A percentile compares a stretch with the other conserved stretches of the same genome.
Evolutionary conservation across 805 yeast species (phyloP).

Genomic region (Sugiyamaella qingdaonensis): DNA sequence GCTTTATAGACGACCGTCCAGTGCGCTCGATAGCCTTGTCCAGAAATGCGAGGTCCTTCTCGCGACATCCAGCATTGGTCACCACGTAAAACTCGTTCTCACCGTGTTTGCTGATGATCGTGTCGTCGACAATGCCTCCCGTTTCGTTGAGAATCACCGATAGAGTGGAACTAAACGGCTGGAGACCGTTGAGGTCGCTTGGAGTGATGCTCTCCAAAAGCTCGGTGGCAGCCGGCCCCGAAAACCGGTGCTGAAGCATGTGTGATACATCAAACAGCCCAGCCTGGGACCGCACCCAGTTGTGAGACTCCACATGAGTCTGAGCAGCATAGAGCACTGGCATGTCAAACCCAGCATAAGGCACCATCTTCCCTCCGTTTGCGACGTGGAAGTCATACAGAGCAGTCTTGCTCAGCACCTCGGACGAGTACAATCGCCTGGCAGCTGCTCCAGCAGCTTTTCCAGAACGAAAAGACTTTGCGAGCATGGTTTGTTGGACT

Average conservation of each 20-base stretch:
- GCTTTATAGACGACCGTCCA: conserved; percentile 32
- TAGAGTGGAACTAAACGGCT: conserved; percentile 60
- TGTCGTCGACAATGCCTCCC: conserved; percentile 92
- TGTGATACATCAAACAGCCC: conserved; percentile 97
- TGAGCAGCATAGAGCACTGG: conserved; percentile 86
- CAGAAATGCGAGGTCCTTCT: conserved; percentile 67
- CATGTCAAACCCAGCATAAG: conserved; percentile 95
- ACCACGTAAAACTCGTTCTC: conserved; percentile 74
- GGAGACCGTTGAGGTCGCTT: conserved; percentile 61
- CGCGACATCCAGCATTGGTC: conserved; percentile 94
- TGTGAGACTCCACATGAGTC: conserved; percentile 86
- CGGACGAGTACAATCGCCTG: conserved; percentile 9
- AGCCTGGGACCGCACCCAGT: conserved; percentile 84
- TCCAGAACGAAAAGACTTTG: not conserved
- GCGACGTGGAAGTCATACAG: conserved; percentile 73
- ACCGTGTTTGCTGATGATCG: conserved; percentile 81
- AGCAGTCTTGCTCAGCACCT: conserved; percentile 54
- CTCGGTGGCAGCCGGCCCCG: conserved; percentile 61
- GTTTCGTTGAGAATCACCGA: conserved; percentile 67
- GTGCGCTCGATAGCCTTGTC: conserved; percentile 43
- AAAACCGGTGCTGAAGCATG: conserved; percentile 85
- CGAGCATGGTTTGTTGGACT: not conserved
- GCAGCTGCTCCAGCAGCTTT: not conserved
- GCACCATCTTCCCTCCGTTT: conserved; percentile 86
- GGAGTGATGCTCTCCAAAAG: conserved; percentile 86